Evolutionary conservation across 306 rosid species (phyloP).

Genomic region (Arachis hypogaea): DNA sequence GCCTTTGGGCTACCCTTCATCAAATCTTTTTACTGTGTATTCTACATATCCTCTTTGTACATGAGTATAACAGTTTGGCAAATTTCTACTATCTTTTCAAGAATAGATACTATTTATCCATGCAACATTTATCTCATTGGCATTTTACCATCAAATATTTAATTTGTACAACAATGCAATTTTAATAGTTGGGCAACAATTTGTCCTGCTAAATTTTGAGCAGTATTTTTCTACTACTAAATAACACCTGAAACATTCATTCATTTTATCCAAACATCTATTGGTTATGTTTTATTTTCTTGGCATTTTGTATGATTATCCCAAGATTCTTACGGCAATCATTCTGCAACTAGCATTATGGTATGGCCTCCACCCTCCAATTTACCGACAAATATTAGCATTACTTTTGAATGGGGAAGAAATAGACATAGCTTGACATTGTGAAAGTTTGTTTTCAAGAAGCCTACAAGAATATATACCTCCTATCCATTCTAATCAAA

Average conservation of each 20-base stretch:
- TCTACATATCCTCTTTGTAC: neutral
- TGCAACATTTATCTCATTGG: too few relatives aligned
- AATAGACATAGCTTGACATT: too few relatives aligned
- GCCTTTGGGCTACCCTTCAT: neutral
- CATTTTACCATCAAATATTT: neutral
- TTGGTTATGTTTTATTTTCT: too few relatives aligned
- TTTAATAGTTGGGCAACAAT: neutral
- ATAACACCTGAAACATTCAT: neutral
- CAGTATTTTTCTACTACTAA: neutral
- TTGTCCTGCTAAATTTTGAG: neutral
- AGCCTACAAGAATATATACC: too few relatives aligned
- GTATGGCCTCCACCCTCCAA: too few relatives aligned
- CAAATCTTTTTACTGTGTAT: neutral
- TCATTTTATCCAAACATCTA: neutral
- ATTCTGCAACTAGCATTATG: too few relatives aligned
- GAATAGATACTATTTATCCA: neutral
- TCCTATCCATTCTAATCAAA: too few relatives aligned
- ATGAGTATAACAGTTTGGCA: neutral
- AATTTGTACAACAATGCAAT: neutral
- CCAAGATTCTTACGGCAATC: too few relatives aligned
- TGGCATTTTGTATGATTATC: too few relatives aligned
- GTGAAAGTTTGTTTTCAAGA: too few relatives aligned
- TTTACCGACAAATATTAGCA: too few relatives aligned
- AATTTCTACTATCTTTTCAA: neutral
- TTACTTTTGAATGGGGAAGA: too few relatives aligned